Evolutionary conservation across 306 rosid species (phyloP).

Genomic region (Parietaria judaica): DNA sequence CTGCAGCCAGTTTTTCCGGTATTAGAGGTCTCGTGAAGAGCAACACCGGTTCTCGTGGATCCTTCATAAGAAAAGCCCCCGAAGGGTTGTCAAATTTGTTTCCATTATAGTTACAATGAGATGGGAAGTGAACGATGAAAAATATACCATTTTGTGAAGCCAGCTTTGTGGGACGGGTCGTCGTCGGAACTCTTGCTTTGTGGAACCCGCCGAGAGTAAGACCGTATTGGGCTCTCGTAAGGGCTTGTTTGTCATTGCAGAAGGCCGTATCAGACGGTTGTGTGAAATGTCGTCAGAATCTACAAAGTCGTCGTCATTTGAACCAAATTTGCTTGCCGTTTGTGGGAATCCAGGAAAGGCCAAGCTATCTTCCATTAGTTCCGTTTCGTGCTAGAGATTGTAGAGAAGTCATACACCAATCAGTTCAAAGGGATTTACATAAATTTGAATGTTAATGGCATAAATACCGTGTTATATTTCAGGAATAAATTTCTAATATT

Average conservation of each 20-base stretch:
- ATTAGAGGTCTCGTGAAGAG: conserved; percentile 76
- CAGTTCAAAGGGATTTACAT: background rate
- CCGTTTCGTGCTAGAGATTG: conserved; percentile 39
- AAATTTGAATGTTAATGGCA: background rate
- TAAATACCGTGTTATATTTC: too few species aligned
- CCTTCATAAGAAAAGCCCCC: conserved; percentile 50
- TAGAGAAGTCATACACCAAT: conserved; percentile 6
- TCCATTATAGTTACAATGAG: background rate
- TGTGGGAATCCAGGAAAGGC: conserved; percentile 41
- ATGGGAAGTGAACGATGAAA: background rate
- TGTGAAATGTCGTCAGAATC: conserved; percentile 74
- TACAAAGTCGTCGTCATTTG: conserved; percentile 65
- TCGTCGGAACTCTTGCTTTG: conserved; percentile 67
- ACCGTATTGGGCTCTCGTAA: conserved; percentile 41
- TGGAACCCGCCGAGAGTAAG: conserved; percentile 42
- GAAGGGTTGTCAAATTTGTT: conserved; percentile 16
- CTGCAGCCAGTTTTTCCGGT: conserved; percentile 87
- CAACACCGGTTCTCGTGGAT: conserved; percentile 86
- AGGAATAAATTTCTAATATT: too few species aligned
- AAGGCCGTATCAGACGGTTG: conserved; percentile 49
- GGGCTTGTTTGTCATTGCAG: conserved; percentile 36
- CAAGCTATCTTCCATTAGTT: conserved; percentile 54
- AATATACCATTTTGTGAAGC: conserved; percentile 84
- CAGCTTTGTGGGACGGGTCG: conserved; percentile 70
- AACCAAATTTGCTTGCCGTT: conserved; percentile 34